Evolutionary conservation across 2,329 filamentous ascomycete genomes (phyloP).

Genomic region (Bipolaris gigantea): DNA sequence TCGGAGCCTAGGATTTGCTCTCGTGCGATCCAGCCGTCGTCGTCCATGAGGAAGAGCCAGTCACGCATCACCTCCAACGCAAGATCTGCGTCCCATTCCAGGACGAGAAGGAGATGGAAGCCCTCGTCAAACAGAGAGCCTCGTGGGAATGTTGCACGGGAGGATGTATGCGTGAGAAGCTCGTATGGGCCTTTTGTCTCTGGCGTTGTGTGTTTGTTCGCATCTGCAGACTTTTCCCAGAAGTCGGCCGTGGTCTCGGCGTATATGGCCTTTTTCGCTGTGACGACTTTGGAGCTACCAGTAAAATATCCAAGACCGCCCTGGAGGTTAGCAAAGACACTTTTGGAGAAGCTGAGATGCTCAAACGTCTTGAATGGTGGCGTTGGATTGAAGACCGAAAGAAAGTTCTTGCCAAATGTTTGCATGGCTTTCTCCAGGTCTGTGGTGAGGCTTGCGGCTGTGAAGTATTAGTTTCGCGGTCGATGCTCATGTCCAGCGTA

Average conservation of each 20-base stretch:
- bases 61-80: slow-evolving; percentile 82
- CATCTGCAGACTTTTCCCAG: slow-evolving; percentile 85
- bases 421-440: slow-evolving; percentile 66
- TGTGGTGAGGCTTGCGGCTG: slow-evolving; percentile 63
- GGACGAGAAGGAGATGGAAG: slow-evolving; percentile 84
- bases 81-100: slow-evolving; percentile 90
- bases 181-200: slow-evolving; percentile 78
- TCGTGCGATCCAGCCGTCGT: slow-evolving; percentile 93
- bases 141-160: slow-evolving; percentile 88
- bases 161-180: slow-evolving; percentile 86
- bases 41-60: slow-evolving; percentile 93
- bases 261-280: slow-evolving; percentile 83
- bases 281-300: slow-evolving; percentile 81
- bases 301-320: slow-evolving; percentile 94
- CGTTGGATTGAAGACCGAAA: slow-evolving; percentile 68
- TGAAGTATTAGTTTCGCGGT: slow-evolving; percentile 13
- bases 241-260: slow-evolving; percentile 92
- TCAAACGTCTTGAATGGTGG: slow-evolving; percentile 73
- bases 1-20: slow-evolving; percentile 91
- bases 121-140: slow-evolving; percentile 98
- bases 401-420: slow-evolving; percentile 72
- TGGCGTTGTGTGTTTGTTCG: slow-evolving; percentile 67
- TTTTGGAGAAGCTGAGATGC: slow-evolving; percentile 76
- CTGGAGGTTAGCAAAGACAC: slow-evolving; percentile 87
- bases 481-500: too few relatives aligned